Base-by-base conservation (phyloP, 495 filamentous ascomycete genomes). In the Venustampulla echinocandica region DNA sequence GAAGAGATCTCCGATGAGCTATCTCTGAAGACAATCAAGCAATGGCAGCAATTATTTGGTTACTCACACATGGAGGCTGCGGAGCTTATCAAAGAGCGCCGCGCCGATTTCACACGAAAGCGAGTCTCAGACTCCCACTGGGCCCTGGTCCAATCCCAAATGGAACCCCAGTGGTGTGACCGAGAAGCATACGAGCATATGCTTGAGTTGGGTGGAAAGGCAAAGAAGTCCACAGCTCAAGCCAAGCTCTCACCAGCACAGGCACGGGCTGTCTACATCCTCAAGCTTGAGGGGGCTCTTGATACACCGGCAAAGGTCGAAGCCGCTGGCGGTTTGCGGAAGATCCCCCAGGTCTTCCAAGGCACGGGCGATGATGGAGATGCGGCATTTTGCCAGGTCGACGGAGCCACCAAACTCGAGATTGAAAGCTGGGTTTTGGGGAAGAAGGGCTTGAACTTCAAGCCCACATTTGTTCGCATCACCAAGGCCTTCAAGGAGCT, bases 401-500 rank as follows among this genome's bases (percentile, higher is more conserved):
- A 60, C 37, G 55, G 52, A 3, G 9, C 7, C 1, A 32, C 38
- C 10, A 59, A 58, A 44, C 17, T 39, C 13, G 24, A 39, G 2
- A 53, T 64, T 17, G 32, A 56, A 18, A 11, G 45, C 0, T 49
- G 34, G 52, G 33, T 62, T 10, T 46, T 43, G 4, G 18, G n/a
- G 10, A 32, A 53, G 3, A 24, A 44, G 5, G 13, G 27, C 13
- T n/a, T n/a, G n/a, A 15, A 15, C 19, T 64, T 55, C 50, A 37
- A 44, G 22, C 58, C 63, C 2, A 60, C 53, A 1, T 61, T 67
- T 38, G 48, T 68, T 41, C 61, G 49, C n/a, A 32, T 62, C 22
- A 55, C 51, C 0, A 41, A 36, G 21, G 65, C 68, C 2, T 41
- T 58, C 10, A 72, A 73, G 47, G 51, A 56, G 4, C 58, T 73